These are phyloP conservation scores for Pezicula neosporulosa DNA, from an alignment of 2,329 filamentous ascomycete species.

Conservation along the genomic window DNA sequence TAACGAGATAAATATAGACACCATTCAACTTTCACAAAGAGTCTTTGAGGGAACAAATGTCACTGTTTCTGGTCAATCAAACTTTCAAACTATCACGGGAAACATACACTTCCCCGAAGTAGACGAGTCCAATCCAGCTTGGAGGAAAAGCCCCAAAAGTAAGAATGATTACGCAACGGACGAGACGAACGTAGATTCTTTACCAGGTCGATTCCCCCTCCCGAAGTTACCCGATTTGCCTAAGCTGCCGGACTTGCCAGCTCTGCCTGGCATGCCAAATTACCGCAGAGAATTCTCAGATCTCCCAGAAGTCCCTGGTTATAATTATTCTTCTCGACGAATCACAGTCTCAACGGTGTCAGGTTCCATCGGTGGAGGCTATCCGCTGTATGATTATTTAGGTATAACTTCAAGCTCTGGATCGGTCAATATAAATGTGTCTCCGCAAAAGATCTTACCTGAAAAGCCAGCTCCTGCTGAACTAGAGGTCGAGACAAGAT, in stretches of 20 bases:
- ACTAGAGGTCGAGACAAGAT: conserved; percentile 19
- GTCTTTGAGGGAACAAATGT: conserved; percentile 22
- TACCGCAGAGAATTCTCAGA: neutral
- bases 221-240: too few relatives aligned
- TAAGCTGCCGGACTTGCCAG: too few relatives aligned
- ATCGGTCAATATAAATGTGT: conserved; percentile 13
- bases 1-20: conserved; percentile 14
- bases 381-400: conserved; percentile 25
- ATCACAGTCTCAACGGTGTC: conserved; percentile 23
- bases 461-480: conserved; percentile 20
- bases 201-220: too few relatives aligned
- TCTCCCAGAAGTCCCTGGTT: neutral
- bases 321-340: conserved; percentile 13
- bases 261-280: too few relatives aligned
- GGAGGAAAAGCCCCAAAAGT: neutral
- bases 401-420: conserved; percentile 21
- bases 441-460: conserved; percentile 15
- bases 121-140: neutral
- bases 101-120: conserved; percentile 18
- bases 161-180: neutral
- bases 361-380: conserved; percentile 22
- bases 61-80: conserved; percentile 14
- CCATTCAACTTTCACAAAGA: conserved; percentile 16
- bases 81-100: conserved; percentile 18
- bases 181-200: neutral